Base-by-base conservation (phyloP, 176 grass and related monocot species). In the Juncus inflexus region DNA sequence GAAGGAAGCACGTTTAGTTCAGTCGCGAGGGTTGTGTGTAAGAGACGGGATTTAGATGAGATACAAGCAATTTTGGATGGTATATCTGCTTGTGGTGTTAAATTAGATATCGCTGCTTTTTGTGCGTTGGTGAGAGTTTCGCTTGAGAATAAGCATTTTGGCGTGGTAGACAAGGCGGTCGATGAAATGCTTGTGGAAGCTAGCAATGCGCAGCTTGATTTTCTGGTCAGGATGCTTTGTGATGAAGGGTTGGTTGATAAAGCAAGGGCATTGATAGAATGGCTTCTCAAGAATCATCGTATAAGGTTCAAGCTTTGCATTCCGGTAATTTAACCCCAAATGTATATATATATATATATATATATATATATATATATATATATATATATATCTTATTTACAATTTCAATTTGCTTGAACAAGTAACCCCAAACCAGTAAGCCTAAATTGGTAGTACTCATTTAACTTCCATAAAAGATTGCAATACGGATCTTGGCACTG, bases 111-210 rank as follows among this genome's bases (percentile, higher is more conserved):
- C 19, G 19, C 19, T 28, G 19, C 19, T 28, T 28, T 28, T 28
- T 28, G 19, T 28, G 19, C 19, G 19, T 28, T 28, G 19, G 19
- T 28, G 19, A 28, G 19, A 28, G 19, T 28, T 28, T 28, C 19
- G 19, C 19, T 28, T 28, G 1, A 28, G 19, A 28, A 28, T 28
- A 28, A 28, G 19, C 19, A 28, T 28, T 28, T 28, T 28, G 19
- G 19, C 19, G 19, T 28, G 19, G 63, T 45, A 35, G 42, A 47
- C 5, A 4, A 3, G 0, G 63, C 50, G 63, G 50, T 65, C 12
- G 63, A 65, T 50, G 63, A 65, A 50, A 65, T 65, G 63, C 63
- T 65, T 49, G 35, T 50, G 6, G 50, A 45, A 65, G 9, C 50
- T 13, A 40, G 36, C 15, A 65, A 11, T 5, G 14, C 50, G 42